Evolutionary conservation across 2,329 filamentous ascomycete species (phyloP).

Genomic region (Fusarium palustre): DNA sequence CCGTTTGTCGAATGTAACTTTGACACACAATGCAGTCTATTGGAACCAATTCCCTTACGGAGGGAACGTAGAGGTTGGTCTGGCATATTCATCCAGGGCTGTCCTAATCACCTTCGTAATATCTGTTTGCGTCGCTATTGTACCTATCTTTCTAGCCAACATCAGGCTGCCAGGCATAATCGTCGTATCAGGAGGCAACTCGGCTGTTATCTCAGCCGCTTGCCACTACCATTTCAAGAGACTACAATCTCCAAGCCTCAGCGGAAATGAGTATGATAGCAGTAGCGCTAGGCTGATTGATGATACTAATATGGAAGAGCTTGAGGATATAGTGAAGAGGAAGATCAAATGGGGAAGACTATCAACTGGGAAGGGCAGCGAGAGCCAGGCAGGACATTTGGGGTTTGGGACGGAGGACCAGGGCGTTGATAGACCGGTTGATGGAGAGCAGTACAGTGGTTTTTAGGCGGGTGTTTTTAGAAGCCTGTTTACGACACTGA

Average conservation of each 20-base stretch:
- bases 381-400: conserved; percentile 22
- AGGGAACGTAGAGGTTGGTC: background rate
- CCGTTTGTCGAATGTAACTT: background rate
- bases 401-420: conserved; percentile 30
- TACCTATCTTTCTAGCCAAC: conserved; percentile 13
- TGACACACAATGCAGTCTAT: too few species aligned
- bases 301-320: background rate
- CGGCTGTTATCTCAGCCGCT: conserved; percentile 35
- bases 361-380: conserved; percentile 6
- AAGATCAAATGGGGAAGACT: conserved; percentile 32
- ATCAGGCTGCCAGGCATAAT: conserved; percentile 22
- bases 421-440: conserved; percentile 15
- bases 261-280: background rate
- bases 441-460: conserved; percentile 33
- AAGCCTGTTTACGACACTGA: conserved; percentile 48
- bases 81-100: background rate
- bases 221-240: conserved; percentile 21
- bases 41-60: background rate
- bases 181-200: conserved; percentile 30
- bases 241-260: background rate
- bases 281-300: conserved; percentile 2
- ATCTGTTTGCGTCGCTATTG: conserved; percentile 3
- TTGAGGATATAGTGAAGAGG: background rate
- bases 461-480: background rate
- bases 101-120: background rate